Evolutionary conservation across 768 basidiomycete genomes (phyloP).

Genomic region (Agaricus bisporus): DNA sequence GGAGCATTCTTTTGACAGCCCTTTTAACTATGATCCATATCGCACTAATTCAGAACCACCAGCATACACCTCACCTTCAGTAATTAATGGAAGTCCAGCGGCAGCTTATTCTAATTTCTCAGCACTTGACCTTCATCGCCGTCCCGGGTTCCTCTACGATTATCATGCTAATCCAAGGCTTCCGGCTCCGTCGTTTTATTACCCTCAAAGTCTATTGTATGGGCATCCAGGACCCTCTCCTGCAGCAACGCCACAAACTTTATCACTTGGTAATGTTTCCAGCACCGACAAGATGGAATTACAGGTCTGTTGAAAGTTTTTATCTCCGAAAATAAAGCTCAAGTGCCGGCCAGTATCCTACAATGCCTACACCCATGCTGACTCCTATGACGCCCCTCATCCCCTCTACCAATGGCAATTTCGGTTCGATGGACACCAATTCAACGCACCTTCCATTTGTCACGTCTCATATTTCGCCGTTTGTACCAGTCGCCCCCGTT

Average conservation of each 20-base stretch:
- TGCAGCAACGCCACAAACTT: neutral
- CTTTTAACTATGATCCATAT: constrained; percentile 10
- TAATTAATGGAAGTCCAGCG: constrained; percentile 1
- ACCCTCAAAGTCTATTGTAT: constrained; percentile 9
- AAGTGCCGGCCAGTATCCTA: neutral
- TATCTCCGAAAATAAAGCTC: neutral
- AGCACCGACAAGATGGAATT: constrained; percentile 5
- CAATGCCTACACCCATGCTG: constrained; percentile 5
- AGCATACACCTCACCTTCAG: constrained; percentile 4
- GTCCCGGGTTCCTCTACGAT: constrained; percentile 8
- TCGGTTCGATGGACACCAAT: constrained; percentile 20
- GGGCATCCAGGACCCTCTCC: constrained; percentile 4
- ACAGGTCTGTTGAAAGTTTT: neutral
- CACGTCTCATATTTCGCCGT: constrained; percentile 1
- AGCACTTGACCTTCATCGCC: constrained; percentile 4
- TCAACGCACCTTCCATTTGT: constrained; percentile 6
- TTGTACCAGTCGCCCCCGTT: constrained; percentile 2
- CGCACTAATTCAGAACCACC: constrained; percentile 7
- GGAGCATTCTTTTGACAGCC: constrained; percentile 1
- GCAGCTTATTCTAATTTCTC: constrained; percentile 2
- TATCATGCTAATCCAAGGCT: constrained; percentile 3
- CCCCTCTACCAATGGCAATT: constrained; percentile 34
- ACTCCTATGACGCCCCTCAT: constrained; percentile 3
- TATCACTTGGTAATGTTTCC: constrained; percentile 1
- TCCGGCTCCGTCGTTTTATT: constrained; percentile 9